These are phyloP conservation scores for Sporothrix brasiliensis DNA, from an alignment of 2,329 filamentous ascomycete species.

Conservation along the genomic window DNA sequence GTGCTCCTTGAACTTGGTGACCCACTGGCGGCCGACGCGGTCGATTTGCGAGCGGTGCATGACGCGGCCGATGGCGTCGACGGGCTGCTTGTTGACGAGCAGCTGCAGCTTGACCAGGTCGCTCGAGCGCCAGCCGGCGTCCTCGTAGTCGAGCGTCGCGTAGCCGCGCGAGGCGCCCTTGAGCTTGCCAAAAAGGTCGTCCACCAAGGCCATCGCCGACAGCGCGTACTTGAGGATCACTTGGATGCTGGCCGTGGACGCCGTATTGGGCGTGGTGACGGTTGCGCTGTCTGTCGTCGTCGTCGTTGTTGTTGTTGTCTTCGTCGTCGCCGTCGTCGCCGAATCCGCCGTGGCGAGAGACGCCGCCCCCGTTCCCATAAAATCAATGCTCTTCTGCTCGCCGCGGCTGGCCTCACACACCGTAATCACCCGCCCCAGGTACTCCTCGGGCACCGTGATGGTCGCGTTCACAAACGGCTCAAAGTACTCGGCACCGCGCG, in stretches of 20 bases:
- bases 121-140: constrained; percentile 81
- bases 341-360: not conserved
- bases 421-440: constrained; percentile 91
- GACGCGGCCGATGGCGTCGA: constrained; percentile 91
- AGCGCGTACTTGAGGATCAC: constrained; percentile 93
- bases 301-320: too few species aligned
- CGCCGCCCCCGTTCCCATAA: constrained; percentile 58
- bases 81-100: constrained; percentile 88
- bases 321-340: too few species aligned
- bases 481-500: constrained; percentile 51
- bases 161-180: constrained; percentile 89
- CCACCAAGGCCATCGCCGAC: constrained; percentile 85
- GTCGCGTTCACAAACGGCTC: constrained; percentile 77
- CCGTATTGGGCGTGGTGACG: not conserved
- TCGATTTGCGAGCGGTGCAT: constrained; percentile 82
- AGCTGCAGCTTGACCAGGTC: constrained; percentile 87
- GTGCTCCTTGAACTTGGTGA: constrained; percentile 94
- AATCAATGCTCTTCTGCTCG: constrained; percentile 82
- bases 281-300: constrained; percentile 39
- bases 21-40: constrained; percentile 81
- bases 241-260: constrained; percentile 77
- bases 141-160: constrained; percentile 94
- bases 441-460: constrained; percentile 89
- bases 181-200: constrained; percentile 95
- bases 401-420: constrained; percentile 89